A percentile compares a stretch with the other conserved stretches of the same genome.
phyloP scores from a whole-genome alignment of 805 yeast species.

The Isabelozyma rhagii region DNA sequence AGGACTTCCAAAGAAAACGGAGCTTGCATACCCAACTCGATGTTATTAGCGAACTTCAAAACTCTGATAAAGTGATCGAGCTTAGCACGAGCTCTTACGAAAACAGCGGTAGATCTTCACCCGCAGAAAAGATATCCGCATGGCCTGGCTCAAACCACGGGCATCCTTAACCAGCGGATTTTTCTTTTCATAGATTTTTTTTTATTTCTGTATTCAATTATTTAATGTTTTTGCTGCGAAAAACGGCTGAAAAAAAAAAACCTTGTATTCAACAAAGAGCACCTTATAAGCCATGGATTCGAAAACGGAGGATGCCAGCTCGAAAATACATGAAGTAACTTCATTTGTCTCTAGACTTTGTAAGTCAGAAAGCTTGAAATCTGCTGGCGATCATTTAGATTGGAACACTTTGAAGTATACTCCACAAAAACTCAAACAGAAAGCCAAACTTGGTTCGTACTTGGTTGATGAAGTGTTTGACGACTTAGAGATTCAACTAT shows the following conservation, averaged over 20 bases:
- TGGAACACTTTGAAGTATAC: conserved; percentile 25
- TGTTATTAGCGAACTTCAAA: conserved; percentile 7
- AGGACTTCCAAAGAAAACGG: conserved; percentile 8
- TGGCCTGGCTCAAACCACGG: conserved; percentile 74
- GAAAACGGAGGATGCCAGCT: background rate
- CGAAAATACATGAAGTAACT: background rate
- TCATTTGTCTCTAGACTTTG: background rate
- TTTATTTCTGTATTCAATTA: background rate
- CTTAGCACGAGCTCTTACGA: conserved; percentile 15
- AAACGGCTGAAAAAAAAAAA: background rate
- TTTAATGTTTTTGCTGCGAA: background rate
- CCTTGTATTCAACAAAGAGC: background rate
- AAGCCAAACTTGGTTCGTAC: conserved; percentile 17
- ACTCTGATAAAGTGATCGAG: conserved; percentile 9
- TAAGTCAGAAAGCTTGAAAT: background rate
- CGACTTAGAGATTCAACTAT: conserved; percentile 16
- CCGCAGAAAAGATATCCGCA: conserved; percentile 40
- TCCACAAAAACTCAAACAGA: conserved; percentile 31
- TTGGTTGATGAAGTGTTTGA: conserved; percentile 41
- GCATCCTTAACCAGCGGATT: conserved; percentile 40
- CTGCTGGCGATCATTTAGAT: conserved; percentile 12
- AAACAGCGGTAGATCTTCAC: conserved; percentile 21
- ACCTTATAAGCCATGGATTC: background rate
- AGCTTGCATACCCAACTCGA: conserved; percentile 13
- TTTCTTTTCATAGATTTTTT: background rate